A percentile compares a stretch with the other conserved stretches of the same genome.
Conservation (phyloP, 2,329 filamentous ascomycete species). For the Gliomastix tumulicola region DNA sequence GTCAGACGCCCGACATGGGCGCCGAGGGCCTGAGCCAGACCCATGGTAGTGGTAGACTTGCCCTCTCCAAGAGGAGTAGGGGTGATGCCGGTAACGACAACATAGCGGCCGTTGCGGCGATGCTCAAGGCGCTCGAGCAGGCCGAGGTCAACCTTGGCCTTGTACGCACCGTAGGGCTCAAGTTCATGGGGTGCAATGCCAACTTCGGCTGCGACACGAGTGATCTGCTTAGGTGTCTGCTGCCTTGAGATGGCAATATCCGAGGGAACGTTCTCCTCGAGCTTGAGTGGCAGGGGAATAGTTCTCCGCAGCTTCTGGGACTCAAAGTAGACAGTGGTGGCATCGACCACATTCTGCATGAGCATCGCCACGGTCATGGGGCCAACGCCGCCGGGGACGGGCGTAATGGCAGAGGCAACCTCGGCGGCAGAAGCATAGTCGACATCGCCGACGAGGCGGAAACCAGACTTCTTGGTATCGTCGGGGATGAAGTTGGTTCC, state of each 20-base stretch:
- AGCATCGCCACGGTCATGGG: constrained; percentile 99
- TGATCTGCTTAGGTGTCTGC: constrained; percentile 89
- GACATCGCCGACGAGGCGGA: constrained; percentile 90
- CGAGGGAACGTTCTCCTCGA: constrained; percentile 79
- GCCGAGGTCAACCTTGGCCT: constrained; percentile 86
- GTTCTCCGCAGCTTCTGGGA: constrained; percentile 75
- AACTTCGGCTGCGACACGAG: constrained; percentile 73
- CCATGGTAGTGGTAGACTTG: constrained; percentile 97
- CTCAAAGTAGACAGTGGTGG: constrained; percentile 75
- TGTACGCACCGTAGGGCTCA: constrained; percentile 90
- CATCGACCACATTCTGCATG: constrained; percentile 87
- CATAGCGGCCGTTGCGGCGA: constrained; percentile 81
- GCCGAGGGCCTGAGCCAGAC: constrained; percentile 85
- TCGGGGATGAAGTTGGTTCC: constrained; percentile 95
- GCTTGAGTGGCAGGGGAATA: constrained; percentile 74
- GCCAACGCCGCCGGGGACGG: constrained; percentile 91
- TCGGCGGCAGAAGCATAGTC: constrained; percentile 80
- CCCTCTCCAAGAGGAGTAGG: constrained; percentile 95
- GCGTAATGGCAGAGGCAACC: constrained; percentile 89
- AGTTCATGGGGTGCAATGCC: constrained; percentile 85
- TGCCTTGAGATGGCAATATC: constrained; percentile 88
- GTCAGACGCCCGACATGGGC: constrained; percentile 81
- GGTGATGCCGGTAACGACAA: constrained; percentile 92
- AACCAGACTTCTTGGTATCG: constrained; percentile 81
- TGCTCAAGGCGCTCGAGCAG: constrained; percentile 80